Base-by-base conservation (phyloP, 2,329 filamentous ascomycete genomes). In the Colletotrichum liriopes region DNA sequence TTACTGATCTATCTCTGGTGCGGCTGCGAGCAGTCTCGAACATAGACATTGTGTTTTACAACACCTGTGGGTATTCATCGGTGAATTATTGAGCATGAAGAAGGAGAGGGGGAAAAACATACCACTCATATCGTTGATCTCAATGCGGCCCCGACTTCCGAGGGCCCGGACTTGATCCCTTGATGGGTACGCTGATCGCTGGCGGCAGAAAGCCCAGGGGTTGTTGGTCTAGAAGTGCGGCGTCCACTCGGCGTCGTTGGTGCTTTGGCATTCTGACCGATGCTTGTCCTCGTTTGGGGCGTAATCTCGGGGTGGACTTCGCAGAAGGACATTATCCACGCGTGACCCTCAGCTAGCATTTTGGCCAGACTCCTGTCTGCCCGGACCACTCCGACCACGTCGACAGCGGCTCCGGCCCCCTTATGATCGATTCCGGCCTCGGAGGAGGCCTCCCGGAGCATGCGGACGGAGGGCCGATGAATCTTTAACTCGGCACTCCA, bases 251-350 rank as follows among this genome's bases (percentile, higher is more conserved):
- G 37, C 35, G 23, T 11, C 32, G 9, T 35, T 26, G 41, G 41
- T 35, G 47, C 58, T 18, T 35, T 35, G 29, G 41, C 32, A 39
- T 37, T 47, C 26, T 45, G 51, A 26, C 58, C 14, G 64, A 58
- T 51, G 64, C 64, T 62, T 56, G 41, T 35, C 16, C 41, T 64
- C 56, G 35, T 68, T 72, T 60, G 37, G 52, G 59, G 52, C 47
- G 59, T 59, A 72, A 72, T 72, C 59, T 72, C 65, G 59, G 69
- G 7, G 47, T 69, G 69, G 65, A 23, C n/a, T 62, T 47, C 26
- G 47, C 47, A 37, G 45, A 60, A 55, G 54, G 54, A 60, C 39
- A 26, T 54, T 47, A 69, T 45, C 69, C 69, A 72, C 69, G 14
- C 14, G 8, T 43, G 12, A 20, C 58, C 55, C 65, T 55, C 60